Conservation (phyloP, 257 asterid species). For the Fraxinus cuspidata region DNA sequence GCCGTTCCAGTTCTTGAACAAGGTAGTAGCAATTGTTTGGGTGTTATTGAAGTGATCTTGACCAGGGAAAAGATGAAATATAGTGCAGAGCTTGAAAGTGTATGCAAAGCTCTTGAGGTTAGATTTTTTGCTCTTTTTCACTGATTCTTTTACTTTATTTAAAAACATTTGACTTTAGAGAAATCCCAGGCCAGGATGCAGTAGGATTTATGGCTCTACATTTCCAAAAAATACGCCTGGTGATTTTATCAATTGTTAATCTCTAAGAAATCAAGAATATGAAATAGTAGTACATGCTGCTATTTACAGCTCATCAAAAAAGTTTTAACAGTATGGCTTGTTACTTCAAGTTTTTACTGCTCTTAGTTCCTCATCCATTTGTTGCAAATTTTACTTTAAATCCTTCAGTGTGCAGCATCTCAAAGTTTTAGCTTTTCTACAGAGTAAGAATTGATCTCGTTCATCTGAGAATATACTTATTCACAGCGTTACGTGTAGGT, state of each 20-base stretch:
- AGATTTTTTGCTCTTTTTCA: conserved; percentile 17
- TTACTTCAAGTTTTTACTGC: not conserved
- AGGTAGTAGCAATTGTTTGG: conserved; percentile 75
- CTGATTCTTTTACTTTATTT: not conserved
- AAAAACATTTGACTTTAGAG: not conserved
- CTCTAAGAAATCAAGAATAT: not conserved
- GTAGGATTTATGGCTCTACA: not conserved
- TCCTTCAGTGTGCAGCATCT: not conserved
- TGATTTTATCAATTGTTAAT: too few relatives aligned
- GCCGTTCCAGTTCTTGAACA: conserved; percentile 88
- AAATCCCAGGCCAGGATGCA: not conserved
- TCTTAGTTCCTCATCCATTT: not conserved
- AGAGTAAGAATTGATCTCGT: not conserved
- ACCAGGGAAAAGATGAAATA: conserved; percentile 82
- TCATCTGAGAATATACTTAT: not conserved
- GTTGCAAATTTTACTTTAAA: not conserved
- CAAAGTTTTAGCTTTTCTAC: not conserved
- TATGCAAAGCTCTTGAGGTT: conserved; percentile 95
- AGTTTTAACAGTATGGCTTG: not conserved
- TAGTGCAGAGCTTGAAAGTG: conserved; percentile 74
- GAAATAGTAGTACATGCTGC: not conserved
- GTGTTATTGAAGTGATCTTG: conserved; percentile 86
- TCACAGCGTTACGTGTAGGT: not conserved
- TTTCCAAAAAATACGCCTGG: too few relatives aligned
- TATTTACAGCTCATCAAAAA: not conserved